phyloP scores from a whole-genome alignment of 1,284 basidiomycete genomes.

The Moesziomyces sp. region DNA sequence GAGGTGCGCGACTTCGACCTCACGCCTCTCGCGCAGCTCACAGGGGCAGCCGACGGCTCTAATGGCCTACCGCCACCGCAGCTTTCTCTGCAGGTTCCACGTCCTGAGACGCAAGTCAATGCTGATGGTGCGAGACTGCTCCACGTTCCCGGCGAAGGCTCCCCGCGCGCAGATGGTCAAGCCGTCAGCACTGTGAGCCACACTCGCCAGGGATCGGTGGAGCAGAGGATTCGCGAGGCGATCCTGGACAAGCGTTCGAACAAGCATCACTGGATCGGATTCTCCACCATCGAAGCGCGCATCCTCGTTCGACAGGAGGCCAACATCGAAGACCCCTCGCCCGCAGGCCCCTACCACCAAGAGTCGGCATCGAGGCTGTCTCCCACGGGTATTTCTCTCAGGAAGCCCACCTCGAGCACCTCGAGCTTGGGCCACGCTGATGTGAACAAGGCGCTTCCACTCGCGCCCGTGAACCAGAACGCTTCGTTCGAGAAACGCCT shows the following conservation, averaged over 20 bases:
- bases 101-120: background rate
- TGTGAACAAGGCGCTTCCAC: conserved; percentile 31
- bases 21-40: conserved; percentile 35
- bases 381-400: conserved; percentile 15
- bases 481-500: conserved; percentile 33
- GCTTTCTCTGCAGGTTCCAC: conserved; percentile 16
- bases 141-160: conserved; percentile 12
- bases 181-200: conserved; percentile 7
- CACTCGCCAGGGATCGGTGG: conserved; percentile 26
- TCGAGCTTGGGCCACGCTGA: background rate
- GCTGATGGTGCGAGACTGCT: conserved; percentile 18
- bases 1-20: conserved; percentile 56
- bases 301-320: conserved; percentile 35
- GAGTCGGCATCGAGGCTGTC: conserved; percentile 1
- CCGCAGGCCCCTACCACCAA: background rate
- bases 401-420: background rate
- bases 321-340: background rate
- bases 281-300: conserved; percentile 36
- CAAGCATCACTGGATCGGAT: conserved; percentile 52
- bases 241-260: conserved; percentile 28
- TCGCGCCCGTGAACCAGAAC: conserved; percentile 25
- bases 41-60: conserved; percentile 2
- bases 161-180: conserved; percentile 4
- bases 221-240: conserved; percentile 28
- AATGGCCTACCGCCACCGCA: conserved; percentile 5